phyloP scores from a whole-genome alignment of 305 asterid species.

The Fraxinus velutina region DNA sequence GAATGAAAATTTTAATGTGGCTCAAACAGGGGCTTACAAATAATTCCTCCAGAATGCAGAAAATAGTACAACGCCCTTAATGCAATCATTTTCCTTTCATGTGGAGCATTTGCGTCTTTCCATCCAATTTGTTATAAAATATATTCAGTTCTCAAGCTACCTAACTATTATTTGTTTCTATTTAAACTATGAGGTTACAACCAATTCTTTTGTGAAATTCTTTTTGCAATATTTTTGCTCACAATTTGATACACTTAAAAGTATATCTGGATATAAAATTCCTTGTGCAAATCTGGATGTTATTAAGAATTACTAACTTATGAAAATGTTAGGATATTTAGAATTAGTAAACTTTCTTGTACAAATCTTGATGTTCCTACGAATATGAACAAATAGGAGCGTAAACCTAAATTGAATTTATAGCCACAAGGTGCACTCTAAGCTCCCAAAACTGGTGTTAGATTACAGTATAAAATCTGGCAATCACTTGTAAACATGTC shows the following conservation, averaged over 20 bases:
- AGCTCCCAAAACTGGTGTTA: neutral
- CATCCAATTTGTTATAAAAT: neutral
- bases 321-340: neutral
- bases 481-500: neutral
- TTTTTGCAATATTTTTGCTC: neutral
- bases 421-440: neutral
- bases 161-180: neutral
- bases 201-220: neutral
- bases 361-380: neutral
- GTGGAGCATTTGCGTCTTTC: neutral
- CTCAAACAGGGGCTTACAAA: neutral
- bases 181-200: neutral
- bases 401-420: neutral
- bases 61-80: neutral
- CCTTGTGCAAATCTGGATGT: slow-evolving; percentile 1
- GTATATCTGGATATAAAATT: neutral
- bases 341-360: neutral
- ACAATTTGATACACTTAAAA: neutral
- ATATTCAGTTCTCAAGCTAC: neutral
- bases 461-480: neutral
- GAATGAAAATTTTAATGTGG: too few relatives aligned
- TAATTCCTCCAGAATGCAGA: neutral
- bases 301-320: neutral
- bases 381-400: neutral
- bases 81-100: neutral